A percentile compares a stretch with the other conserved stretches of the same genome.
Evolutionary conservation across 495 filamentous ascomycete species (phyloP).

Genomic region (Penicillium goetzii): DNA sequence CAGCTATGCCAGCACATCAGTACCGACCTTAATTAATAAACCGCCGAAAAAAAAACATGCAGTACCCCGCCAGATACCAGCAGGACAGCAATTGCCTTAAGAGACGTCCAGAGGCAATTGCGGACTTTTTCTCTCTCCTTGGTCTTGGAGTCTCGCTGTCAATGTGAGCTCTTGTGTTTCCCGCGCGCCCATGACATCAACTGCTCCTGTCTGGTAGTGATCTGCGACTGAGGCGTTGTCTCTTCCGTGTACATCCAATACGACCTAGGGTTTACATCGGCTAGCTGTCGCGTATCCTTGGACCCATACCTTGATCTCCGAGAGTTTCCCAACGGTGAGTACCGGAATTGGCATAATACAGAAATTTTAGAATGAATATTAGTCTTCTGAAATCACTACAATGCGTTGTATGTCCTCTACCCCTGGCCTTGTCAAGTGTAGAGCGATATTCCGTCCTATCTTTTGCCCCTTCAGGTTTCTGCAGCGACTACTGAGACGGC

Average conservation of each 20-base stretch:
- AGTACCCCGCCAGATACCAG: slow-evolving; percentile 21
- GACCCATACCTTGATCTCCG: slow-evolving; percentile 13
- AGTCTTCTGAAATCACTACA: neutral
- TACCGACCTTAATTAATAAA: slow-evolving; percentile 32
- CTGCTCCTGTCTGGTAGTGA: neutral
- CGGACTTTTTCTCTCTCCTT: slow-evolving; percentile 7
- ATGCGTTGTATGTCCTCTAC: neutral
- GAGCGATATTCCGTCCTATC: slow-evolving; percentile 8
- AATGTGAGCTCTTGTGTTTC: slow-evolving; percentile 1
- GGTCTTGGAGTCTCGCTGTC: neutral
- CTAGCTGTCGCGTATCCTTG: slow-evolving; percentile 21
- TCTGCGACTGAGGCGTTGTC: neutral
- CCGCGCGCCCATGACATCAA: slow-evolving; percentile 14
- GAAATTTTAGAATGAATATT: neutral
- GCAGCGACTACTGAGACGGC: slow-evolving; percentile 21
- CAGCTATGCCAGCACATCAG: slow-evolving; percentile 93
- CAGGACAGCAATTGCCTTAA: slow-evolving; percentile 3
- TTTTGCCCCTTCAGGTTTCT: slow-evolving; percentile 26
- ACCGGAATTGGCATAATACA: slow-evolving; percentile 6
- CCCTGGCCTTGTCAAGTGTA: neutral
- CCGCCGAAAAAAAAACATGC: slow-evolving; percentile 27
- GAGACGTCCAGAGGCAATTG: slow-evolving; percentile 11
- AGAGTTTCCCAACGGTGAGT: slow-evolving; percentile 19
- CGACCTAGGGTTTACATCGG: slow-evolving; percentile 6
- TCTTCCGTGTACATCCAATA: slow-evolving; percentile 16